phyloP scores from a whole-genome alignment of 179 eudicot genomes.

The Actinidia polygama region DNA sequence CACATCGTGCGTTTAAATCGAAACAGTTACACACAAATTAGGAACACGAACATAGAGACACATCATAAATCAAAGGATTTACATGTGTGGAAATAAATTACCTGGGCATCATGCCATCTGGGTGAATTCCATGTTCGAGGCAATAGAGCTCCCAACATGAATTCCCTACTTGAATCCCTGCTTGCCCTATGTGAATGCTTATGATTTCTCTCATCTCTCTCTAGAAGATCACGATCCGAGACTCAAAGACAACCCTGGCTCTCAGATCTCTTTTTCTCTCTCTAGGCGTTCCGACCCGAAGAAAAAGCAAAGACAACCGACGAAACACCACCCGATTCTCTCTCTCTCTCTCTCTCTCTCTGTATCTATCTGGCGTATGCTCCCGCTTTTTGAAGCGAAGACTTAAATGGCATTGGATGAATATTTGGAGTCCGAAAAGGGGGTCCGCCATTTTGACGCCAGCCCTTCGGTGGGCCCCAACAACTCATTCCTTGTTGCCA shows the following conservation, averaged over 20 bases:
- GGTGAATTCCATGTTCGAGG: constrained; percentile 80
- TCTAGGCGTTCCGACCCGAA: background rate
- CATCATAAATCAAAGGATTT: background rate
- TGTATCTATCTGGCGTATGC: background rate
- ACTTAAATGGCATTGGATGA: constrained; percentile 3
- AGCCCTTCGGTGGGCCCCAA: constrained; percentile 18
- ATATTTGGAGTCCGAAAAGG: constrained; percentile 20
- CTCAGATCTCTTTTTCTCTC: constrained; percentile 17
- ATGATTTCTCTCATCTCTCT: constrained; percentile 70
- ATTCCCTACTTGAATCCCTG: constrained; percentile 81
- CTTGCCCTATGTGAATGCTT: constrained; percentile 83
- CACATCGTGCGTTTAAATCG: too few relatives aligned
- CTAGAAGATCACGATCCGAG: background rate
- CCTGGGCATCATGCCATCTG: constrained; percentile 90
- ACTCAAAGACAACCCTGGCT: background rate
- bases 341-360: background rate
- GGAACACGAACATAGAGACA: background rate
- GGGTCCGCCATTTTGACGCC: constrained; percentile 15
- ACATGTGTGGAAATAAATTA: background rate
- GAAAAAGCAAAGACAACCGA: background rate
- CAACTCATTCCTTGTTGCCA: background rate
- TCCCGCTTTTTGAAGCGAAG: background rate
- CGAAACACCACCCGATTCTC: background rate
- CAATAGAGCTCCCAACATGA: constrained; percentile 88
- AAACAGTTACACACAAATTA: background rate